phyloP scores from a whole-genome alignment of 768 basidiomycete species.

The Suillus variegatus region DNA sequence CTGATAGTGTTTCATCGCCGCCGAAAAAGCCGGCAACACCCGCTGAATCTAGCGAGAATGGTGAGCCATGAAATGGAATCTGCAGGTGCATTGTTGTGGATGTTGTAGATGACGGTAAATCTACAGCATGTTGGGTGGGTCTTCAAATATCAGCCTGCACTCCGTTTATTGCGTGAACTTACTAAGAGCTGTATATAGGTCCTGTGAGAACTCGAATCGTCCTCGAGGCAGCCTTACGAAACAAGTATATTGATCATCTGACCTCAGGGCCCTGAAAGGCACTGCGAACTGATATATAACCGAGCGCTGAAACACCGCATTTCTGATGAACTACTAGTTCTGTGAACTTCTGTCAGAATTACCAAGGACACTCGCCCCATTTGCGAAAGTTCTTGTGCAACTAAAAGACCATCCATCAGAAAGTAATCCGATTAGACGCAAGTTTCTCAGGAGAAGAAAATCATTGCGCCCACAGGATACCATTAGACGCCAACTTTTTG shows the following conservation, averaged over 20 bases:
- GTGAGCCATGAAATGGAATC: slow-evolving; percentile 6
- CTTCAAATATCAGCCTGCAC: background rate
- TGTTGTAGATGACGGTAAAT: background rate
- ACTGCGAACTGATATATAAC: background rate
- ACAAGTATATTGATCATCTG: background rate
- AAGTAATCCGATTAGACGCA: background rate
- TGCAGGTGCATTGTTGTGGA: background rate
- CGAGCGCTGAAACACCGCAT: background rate
- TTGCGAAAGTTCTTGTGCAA: background rate
- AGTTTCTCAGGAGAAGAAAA: background rate
- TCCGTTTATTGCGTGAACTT: background rate
- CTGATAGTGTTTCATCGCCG: slow-evolving; percentile 38
- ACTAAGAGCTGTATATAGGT: background rate
- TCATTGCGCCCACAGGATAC: background rate
- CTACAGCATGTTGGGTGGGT: background rate
- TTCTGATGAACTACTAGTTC: background rate
- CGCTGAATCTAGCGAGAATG: slow-evolving; percentile 28
- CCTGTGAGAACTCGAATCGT: background rate
- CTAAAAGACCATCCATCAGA: background rate
- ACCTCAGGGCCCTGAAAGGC: too few species aligned
- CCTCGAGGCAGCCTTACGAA: slow-evolving; percentile 1
- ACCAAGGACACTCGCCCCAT: background rate
- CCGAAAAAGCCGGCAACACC: slow-evolving; percentile 39
- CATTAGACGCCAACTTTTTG: background rate
- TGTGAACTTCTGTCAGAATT: background rate